Evolutionary conservation across 805 yeast genomes (phyloP).

Genomic region (Kuraishia capsulata): DNA sequence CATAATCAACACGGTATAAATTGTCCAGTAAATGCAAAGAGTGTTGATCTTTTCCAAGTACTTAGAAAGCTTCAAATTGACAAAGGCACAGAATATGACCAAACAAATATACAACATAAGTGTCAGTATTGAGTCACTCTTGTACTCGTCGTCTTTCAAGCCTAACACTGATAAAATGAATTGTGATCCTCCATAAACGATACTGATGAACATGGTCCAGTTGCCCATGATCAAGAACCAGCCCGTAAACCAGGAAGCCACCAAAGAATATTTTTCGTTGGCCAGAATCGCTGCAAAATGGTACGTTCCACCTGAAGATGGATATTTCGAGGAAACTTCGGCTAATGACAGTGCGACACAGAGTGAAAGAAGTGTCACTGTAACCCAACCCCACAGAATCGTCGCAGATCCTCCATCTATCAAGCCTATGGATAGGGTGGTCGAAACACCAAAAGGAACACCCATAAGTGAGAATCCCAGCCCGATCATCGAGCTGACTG

Average conservation of each 20-base stretch:
- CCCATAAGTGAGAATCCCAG: constrained; percentile 77
- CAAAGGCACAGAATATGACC: constrained; percentile 49
- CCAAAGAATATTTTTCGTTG: constrained; percentile 41
- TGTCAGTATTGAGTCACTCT: constrained; percentile 46
- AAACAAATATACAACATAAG: constrained; percentile 47
- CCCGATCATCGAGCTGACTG: constrained; percentile 65
- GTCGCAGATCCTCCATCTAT: constrained; percentile 74
- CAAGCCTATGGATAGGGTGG: constrained; percentile 62
- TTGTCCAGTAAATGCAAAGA: constrained; percentile 67
- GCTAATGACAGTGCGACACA: constrained; percentile 65
- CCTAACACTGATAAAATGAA: constrained; percentile 62
- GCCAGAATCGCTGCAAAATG: constrained; percentile 71
- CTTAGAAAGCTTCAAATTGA: constrained; percentile 52
- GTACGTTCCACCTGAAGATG: constrained; percentile 69
- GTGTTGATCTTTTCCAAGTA: constrained; percentile 56
- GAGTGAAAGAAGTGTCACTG: constrained; percentile 54
- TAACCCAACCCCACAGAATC: constrained; percentile 64
- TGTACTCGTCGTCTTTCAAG: constrained; percentile 47
- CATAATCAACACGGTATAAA: constrained; percentile 59
- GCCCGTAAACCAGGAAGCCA: constrained; percentile 71
- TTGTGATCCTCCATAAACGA: constrained; percentile 70
- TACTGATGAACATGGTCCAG: constrained; percentile 69
- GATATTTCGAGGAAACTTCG: constrained; percentile 70
- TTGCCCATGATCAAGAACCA: constrained; percentile 69
- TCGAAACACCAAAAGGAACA: constrained; percentile 70